Percentiles rank a stretch among this genome's conserved stretches.
Evolutionary conservation across 1,284 basidiomycete genomes (phyloP).

Genomic region (Heterobasidion annosum): DNA sequence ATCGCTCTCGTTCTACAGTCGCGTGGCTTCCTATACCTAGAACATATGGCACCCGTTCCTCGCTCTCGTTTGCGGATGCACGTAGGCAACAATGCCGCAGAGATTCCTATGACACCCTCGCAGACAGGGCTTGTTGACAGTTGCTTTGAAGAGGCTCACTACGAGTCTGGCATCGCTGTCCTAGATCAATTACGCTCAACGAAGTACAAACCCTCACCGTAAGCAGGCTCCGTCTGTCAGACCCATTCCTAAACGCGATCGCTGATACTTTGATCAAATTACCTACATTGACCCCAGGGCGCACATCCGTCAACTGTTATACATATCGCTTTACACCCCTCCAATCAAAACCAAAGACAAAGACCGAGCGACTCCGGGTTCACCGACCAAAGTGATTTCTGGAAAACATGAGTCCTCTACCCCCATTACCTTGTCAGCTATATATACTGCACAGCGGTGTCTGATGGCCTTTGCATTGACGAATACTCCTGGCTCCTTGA

Average conservation of each 20-base stretch:
- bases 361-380: slow-evolving; percentile 14
- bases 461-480: slow-evolving; percentile 47
- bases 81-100: slow-evolving; percentile 11
- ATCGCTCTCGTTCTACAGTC: no score
- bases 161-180: slow-evolving; percentile 49
- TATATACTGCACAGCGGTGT: slow-evolving; percentile 39
- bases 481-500: slow-evolving; percentile 43
- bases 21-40: neutral
- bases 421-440: slow-evolving; percentile 29
- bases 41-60: neutral
- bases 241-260: neutral
- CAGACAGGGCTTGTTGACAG: slow-evolving; percentile 56
- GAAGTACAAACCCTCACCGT: slow-evolving; percentile 45
- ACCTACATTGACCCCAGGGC: slow-evolving; percentile 24
- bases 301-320: slow-evolving; percentile 60
- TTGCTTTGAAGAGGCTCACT: slow-evolving; percentile 67
- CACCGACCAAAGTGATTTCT: slow-evolving; percentile 10
- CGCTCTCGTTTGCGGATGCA: neutral
- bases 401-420: slow-evolving; percentile 29
- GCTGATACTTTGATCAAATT: neutral
- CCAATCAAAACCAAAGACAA: slow-evolving; percentile 18
- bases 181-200: slow-evolving; percentile 51
- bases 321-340: slow-evolving; percentile 54
- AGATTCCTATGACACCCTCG: slow-evolving; percentile 44
- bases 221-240: slow-evolving; percentile 17